A percentile compares a stretch with the other conserved stretches of the same genome.
Conservation (phyloP, 176 grass and related monocot genomes). For the Eragrostis nindensis region DNA sequence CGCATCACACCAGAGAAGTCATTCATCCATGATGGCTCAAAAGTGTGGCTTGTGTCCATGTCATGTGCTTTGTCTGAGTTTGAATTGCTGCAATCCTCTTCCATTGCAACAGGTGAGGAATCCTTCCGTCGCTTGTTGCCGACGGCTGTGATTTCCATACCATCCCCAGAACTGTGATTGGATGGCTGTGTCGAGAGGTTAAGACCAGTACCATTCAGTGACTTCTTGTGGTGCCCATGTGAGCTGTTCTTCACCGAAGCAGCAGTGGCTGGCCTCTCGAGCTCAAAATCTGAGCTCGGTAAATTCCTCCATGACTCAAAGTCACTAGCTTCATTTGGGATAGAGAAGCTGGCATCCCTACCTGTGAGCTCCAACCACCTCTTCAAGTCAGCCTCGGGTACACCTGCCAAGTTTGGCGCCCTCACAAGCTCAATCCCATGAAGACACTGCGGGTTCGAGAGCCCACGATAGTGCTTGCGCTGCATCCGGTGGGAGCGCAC, state of each 20-base stretch:
- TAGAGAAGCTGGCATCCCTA: slow-evolving; percentile 69
- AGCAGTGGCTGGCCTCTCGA: slow-evolving; percentile 55
- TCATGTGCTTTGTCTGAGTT: slow-evolving; percentile 75
- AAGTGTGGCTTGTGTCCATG: slow-evolving; percentile 48
- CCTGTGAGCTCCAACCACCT: slow-evolving; percentile 90
- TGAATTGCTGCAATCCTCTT: slow-evolving; percentile 79
- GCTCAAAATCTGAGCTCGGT: slow-evolving; percentile 74
- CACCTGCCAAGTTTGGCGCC: slow-evolving; percentile 66
- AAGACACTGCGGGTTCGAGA: slow-evolving; percentile 90
- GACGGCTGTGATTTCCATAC: slow-evolving; percentile 49
- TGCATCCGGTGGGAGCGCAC: slow-evolving; percentile 91
- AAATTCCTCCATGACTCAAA: slow-evolving; percentile 95
- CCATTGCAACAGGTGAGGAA: slow-evolving; percentile 62
- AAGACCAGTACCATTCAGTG: slow-evolving; percentile 68
- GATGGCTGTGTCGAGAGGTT: slow-evolving; percentile 74
- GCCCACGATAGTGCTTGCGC: slow-evolving; percentile 89
- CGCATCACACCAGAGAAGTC: slow-evolving; percentile 89
- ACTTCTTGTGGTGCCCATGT: slow-evolving; percentile 64
- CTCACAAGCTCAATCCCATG: slow-evolving; percentile 79
- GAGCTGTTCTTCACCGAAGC: slow-evolving; percentile 47
- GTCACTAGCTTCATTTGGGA: slow-evolving; percentile 68
- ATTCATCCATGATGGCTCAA: slow-evolving; percentile 73
- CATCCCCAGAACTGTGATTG: slow-evolving; percentile 57
- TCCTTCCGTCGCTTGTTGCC: slow-evolving; percentile 78
- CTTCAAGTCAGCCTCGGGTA: slow-evolving; percentile 71